Conservation (phyloP, 23 red algal species). For the Chondrus crispus region DNA sequence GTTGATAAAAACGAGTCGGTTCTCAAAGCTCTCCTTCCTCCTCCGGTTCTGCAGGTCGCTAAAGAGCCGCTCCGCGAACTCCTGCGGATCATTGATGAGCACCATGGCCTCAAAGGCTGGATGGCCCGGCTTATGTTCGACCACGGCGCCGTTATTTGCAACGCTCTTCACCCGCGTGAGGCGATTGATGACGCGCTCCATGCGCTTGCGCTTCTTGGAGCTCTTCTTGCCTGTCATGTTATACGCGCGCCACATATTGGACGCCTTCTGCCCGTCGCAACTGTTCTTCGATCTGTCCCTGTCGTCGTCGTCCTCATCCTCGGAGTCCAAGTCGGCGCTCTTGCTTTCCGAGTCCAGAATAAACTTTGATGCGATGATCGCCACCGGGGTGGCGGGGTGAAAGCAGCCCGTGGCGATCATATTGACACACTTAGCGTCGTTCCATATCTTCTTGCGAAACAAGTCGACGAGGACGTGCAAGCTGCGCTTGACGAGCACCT, state of each 20-base stretch:
- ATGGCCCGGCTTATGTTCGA: slow-evolving; percentile 13
- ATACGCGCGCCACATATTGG: slow-evolving; percentile 50
- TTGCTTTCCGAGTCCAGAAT: slow-evolving; percentile 73
- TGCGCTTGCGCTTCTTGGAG: slow-evolving; percentile 58
- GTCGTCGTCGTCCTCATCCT: slow-evolving; percentile 57
- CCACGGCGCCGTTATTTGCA: not conserved
- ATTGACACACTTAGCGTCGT: slow-evolving; percentile 75
- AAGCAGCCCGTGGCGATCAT: slow-evolving; percentile 77
- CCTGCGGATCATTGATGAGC: slow-evolving; percentile 81
- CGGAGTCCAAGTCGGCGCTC: not conserved
- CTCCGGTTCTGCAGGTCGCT: slow-evolving; percentile 59
- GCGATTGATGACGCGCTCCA: slow-evolving; percentile 48
- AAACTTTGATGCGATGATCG: slow-evolving; percentile 71
- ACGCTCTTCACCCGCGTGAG: slow-evolving; percentile 31
- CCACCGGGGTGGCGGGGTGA: slow-evolving; percentile 61
- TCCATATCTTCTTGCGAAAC: slow-evolving; percentile 79
- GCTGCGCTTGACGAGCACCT: slow-evolving; percentile 66
- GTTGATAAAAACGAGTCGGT: slow-evolving; percentile 68
- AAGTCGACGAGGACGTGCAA: slow-evolving; percentile 63
- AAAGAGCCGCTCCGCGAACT: slow-evolving; percentile 81
- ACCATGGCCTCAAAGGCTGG: slow-evolving; percentile 48
- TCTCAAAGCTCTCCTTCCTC: slow-evolving; percentile 61
- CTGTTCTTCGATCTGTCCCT: not conserved
- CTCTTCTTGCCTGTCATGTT: slow-evolving; percentile 47
- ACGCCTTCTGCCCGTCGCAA: slow-evolving; percentile 33